These are phyloP conservation scores for Arachis hypogaea DNA, from an alignment of 306 rosid genomes.

Conservation along the genomic window DNA sequence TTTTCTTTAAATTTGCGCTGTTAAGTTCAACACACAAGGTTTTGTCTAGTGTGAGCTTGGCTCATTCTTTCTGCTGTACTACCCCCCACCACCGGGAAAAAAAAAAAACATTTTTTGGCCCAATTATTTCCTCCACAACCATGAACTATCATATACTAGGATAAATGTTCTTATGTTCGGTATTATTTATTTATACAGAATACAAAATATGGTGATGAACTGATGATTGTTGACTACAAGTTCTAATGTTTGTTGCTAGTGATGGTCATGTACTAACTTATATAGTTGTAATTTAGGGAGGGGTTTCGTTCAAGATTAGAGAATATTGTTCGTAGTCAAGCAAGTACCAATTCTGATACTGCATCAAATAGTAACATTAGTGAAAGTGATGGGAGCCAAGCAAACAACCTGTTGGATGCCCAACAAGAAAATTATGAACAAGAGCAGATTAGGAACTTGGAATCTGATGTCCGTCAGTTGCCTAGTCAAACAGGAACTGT, in stretches of 20 bases:
- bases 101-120: too few relatives aligned
- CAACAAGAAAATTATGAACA: conserved; percentile 64
- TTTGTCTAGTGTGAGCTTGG: conserved; percentile 20
- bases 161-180: not conserved
- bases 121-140: too few relatives aligned
- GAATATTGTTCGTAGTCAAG: conserved; percentile 91
- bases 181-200: conserved; percentile 27
- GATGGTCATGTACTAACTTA: conserved; percentile 38
- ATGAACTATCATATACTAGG: not conserved
- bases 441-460: conserved; percentile 60
- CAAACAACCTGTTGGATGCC: conserved; percentile 53
- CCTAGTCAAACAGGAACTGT: conserved; percentile 59
- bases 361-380: conserved; percentile 53
- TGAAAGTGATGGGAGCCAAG: conserved; percentile 63
- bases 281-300: conserved; percentile 61
- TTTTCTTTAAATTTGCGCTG: conserved; percentile 19
- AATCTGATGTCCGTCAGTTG: conserved; percentile 51
- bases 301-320: conserved; percentile 94
- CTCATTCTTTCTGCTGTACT: not conserved
- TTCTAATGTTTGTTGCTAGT: conserved; percentile 30
- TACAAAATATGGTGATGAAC: conserved; percentile 14
- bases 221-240: conserved; percentile 16
- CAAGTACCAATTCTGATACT: conserved; percentile 65
- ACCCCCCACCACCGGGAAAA: not conserved
- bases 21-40: conserved; percentile 10